These are phyloP conservation scores for Fraxinus latifolia DNA, from an alignment of 305 asterid genomes.

Conservation along the genomic window DNA sequence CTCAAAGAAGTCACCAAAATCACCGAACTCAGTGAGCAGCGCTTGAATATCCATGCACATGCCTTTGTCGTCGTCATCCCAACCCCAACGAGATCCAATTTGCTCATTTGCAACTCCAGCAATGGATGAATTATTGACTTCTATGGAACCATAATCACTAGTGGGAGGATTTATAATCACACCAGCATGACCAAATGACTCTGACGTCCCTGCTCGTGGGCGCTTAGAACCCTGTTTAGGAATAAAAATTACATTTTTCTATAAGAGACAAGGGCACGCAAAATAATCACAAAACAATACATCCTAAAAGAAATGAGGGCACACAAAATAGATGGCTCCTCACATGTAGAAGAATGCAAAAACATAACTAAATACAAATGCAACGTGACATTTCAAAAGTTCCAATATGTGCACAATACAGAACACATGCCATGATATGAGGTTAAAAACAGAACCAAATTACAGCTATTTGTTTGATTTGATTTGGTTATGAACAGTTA, in stretches of 20 bases:
- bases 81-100: slow-evolving; percentile 67
- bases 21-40: slow-evolving; percentile 92
- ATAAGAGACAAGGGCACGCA: not conserved
- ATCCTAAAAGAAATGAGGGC: slow-evolving; percentile 1
- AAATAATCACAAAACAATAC: not conserved
- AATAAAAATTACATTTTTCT: slow-evolving; percentile 9
- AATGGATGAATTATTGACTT: slow-evolving; percentile 55
- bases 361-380: not conserved
- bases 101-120: slow-evolving; percentile 59
- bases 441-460: not conserved
- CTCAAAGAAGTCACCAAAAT: slow-evolving; percentile 96
- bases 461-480: not conserved
- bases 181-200: slow-evolving; percentile 76
- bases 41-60: slow-evolving; percentile 85
- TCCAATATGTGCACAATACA: not conserved
- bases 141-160: slow-evolving; percentile 70
- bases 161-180: slow-evolving; percentile 68
- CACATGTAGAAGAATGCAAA: slow-evolving; percentile 6
- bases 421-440: not conserved
- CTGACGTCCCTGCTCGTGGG: slow-evolving; percentile 71
- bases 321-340: slow-evolving; percentile 11
- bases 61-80: slow-evolving; percentile 94
- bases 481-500: not conserved
- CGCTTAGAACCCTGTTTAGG: slow-evolving; percentile 72
- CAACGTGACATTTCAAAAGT: not conserved